Percentiles rank a stretch among this genome's conserved stretches.
These are phyloP conservation scores for Heritiera littoralis DNA, from an alignment of 345 rosid genomes.

Conservation along the genomic window DNA sequence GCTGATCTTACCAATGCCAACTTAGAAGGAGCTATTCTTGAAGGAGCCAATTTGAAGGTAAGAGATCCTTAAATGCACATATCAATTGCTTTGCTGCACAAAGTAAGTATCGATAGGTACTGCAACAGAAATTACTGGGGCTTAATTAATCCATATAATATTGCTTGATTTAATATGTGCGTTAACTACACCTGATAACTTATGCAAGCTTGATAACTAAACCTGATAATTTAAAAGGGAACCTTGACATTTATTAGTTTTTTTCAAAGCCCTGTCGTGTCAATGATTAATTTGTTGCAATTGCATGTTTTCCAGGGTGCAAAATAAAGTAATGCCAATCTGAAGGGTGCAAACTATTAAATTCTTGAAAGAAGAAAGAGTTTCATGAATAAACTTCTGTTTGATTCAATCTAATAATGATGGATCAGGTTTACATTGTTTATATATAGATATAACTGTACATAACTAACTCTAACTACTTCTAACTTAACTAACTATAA, in stretches of 20 bases:
- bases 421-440: no score
- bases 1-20: slow-evolving; percentile 96
- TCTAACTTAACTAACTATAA: no score
- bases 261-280: neutral
- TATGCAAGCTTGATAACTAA: neutral
- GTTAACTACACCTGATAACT: neutral
- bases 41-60: slow-evolving; percentile 97
- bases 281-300: neutral
- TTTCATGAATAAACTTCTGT: no score
- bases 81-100: neutral
- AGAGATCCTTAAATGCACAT: neutral
- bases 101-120: neutral
- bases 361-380: no score
- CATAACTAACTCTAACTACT: no score
- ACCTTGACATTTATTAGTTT: neutral
- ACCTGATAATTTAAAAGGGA: neutral
- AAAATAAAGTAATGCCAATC: slow-evolving; percentile 75
- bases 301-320: slow-evolving; percentile 61
- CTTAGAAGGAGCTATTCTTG: slow-evolving; percentile 89
- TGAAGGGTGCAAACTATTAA: slow-evolving; percentile 88
- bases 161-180: neutral
- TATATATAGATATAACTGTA: no score
- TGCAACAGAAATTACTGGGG: neutral
- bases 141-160: neutral
- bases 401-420: no score